Conservation (phyloP, 1,284 basidiomycete genomes). For the Ceratobasidium papillatum region DNA sequence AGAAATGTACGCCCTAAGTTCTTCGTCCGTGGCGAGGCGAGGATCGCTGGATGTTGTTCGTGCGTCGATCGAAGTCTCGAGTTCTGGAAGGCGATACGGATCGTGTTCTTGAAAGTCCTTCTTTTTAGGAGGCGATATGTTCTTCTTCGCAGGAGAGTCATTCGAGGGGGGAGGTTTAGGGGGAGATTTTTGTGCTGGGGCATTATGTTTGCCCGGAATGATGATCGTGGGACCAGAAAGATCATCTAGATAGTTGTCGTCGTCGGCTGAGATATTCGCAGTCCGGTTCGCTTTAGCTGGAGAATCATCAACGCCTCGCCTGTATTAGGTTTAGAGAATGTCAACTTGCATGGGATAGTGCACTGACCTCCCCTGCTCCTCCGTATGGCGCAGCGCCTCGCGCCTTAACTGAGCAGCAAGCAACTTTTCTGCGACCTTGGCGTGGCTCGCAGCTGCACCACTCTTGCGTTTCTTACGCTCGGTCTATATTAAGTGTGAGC, state of each 20-base stretch:
- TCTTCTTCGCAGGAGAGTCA: slow-evolving; percentile 63
- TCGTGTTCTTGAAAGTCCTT: slow-evolving; percentile 77
- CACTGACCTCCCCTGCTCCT: slow-evolving; percentile 5
- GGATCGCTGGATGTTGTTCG: slow-evolving; percentile 74
- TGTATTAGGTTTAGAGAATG: background rate
- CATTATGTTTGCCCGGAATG: slow-evolving; percentile 55
- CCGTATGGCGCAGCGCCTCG: slow-evolving; percentile 80
- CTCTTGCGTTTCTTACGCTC: slow-evolving; percentile 88
- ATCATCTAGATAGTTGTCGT: slow-evolving; percentile 87
- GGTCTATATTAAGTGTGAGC: slow-evolving; percentile 58
- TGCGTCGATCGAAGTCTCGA: slow-evolving; percentile 59
- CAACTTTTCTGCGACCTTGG: slow-evolving; percentile 87
- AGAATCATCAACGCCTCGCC: background rate
- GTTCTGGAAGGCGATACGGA: slow-evolving; percentile 82
- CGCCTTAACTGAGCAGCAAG: slow-evolving; percentile 93
- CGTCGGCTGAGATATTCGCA: slow-evolving; percentile 62
- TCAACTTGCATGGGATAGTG: background rate
- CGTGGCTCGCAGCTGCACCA: slow-evolving; percentile 85
- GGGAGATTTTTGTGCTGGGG: slow-evolving; percentile 46
- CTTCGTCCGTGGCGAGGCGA: slow-evolving; percentile 92
- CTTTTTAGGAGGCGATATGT: slow-evolving; percentile 49
- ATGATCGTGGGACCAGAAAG: slow-evolving; percentile 60
- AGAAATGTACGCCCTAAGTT: slow-evolving; percentile 88
- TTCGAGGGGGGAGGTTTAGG: slow-evolving; percentile 55
- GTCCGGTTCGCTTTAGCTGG: background rate